Conservation (phyloP, 495 filamentous ascomycete species). For the Aspergillus nanangensis region DNA sequence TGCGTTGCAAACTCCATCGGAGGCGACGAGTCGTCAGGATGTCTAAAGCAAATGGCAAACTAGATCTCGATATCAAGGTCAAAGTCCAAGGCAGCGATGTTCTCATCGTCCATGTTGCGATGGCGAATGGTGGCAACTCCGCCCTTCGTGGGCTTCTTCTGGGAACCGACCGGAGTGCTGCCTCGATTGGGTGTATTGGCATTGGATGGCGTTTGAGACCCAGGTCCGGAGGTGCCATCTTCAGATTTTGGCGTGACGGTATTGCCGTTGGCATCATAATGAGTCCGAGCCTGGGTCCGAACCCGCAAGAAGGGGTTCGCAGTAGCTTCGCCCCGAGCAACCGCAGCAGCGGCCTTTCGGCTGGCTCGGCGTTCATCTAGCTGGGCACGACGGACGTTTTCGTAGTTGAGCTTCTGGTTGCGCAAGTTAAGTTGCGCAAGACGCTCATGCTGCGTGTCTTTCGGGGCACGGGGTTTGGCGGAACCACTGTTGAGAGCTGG, state of each 20-base stretch:
- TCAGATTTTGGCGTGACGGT: constrained; percentile 15
- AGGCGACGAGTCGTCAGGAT: no score
- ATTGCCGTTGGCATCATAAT: constrained; percentile 50
- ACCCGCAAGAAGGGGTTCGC: constrained; percentile 58
- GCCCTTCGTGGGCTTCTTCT: constrained; percentile 52
- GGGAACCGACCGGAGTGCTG: constrained; percentile 43
- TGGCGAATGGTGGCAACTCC: constrained; percentile 63
- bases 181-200: constrained; percentile 26
- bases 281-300: constrained; percentile 56
- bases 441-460: constrained; percentile 63
- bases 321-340: constrained; percentile 49
- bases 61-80: constrained; percentile 77
- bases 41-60: no score
- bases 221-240: constrained; percentile 40
- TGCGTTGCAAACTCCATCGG: constrained; percentile 3
- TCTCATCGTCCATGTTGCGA: constrained; percentile 77
- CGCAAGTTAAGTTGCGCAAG: constrained; percentile 70
- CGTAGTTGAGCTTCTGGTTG: constrained; percentile 74
- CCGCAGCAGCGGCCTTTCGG: constrained; percentile 52
- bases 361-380: constrained; percentile 66
- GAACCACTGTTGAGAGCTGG: constrained; percentile 64
- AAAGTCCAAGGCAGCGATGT: constrained; percentile 75
- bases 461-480: constrained; percentile 35
- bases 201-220: constrained; percentile 21
- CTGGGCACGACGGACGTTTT: constrained; percentile 80